Evolutionary conservation across 768 basidiomycete genomes (phyloP).

Genomic region (Podaxis sp.): DNA sequence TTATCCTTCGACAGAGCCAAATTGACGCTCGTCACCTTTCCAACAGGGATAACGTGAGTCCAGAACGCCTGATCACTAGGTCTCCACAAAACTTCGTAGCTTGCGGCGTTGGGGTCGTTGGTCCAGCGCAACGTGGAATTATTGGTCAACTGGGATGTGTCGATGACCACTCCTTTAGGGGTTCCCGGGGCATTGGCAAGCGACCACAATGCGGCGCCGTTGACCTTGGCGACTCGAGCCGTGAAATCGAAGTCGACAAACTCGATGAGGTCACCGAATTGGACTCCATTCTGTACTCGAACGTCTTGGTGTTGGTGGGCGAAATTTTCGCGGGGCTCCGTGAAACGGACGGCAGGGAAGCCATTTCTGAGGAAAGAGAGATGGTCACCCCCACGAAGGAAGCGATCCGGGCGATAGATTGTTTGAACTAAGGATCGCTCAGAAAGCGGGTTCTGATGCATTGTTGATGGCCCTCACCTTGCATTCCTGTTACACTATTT

Average conservation of each 20-base stretch:
- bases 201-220: constrained; percentile 53
- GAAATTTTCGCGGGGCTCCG: constrained; percentile 57
- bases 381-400: constrained; percentile 58
- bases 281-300: constrained; percentile 47
- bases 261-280: constrained; percentile 55
- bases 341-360: constrained; percentile 55
- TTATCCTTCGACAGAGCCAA: constrained; percentile 51
- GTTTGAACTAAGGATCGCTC: constrained; percentile 38
- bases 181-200: constrained; percentile 56
- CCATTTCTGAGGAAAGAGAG: constrained; percentile 48
- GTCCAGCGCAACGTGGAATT: constrained; percentile 54
- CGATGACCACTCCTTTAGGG: constrained; percentile 46
- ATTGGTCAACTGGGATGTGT: constrained; percentile 49
- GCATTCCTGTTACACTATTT: constrained; percentile 49
- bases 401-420: constrained; percentile 53
- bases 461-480: constrained; percentile 33
- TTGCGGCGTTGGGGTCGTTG: constrained; percentile 35
- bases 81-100: constrained; percentile 55
- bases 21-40: constrained; percentile 39
- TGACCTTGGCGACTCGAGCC: constrained; percentile 49
- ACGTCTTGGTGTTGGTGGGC: constrained; percentile 60
- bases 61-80: constrained; percentile 46
- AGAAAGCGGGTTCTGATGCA: not conserved
- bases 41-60: constrained; percentile 51
- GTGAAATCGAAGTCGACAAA: constrained; percentile 57